A percentile compares a stretch with the other conserved stretches of the same genome.
Evolutionary conservation across 164 flowering plant genomes (phyloP).

Genomic region (Chimonanthus salicifolius): DNA sequence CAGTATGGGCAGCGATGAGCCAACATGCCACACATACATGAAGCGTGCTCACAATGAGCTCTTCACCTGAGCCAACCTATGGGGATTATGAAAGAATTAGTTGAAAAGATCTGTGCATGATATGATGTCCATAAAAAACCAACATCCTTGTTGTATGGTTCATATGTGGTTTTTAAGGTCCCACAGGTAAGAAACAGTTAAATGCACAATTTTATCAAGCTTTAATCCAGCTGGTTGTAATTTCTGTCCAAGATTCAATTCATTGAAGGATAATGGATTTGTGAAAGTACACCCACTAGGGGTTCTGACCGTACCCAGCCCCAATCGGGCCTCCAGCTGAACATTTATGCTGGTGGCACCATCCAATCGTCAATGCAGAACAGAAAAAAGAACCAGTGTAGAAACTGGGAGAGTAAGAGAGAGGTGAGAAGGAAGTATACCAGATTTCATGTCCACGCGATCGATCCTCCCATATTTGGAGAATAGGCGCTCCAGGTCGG

Average conservation of each 20-base stretch:
- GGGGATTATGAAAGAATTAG: no score
- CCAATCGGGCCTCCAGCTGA: neutral
- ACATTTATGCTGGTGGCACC: neutral
- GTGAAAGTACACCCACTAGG: neutral
- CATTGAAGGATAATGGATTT: no score
- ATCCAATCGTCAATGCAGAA: neutral
- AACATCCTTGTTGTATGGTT: no score
- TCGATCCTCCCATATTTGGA: slow-evolving; percentile 53
- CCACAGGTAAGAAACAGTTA: no score
- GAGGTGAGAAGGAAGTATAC: neutral
- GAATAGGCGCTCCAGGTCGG: slow-evolving; percentile 67
- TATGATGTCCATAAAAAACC: no score
- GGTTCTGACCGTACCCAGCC: neutral
- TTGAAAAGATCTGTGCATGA: no score
- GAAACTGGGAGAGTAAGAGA: neutral
- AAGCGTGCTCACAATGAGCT: no score
- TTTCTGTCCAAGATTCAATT: neutral
- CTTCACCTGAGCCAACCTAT: no score
- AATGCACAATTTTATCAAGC: no score
- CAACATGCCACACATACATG: no score
- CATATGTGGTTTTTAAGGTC: no score
- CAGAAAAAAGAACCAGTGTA: neutral
- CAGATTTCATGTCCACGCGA: neutral
- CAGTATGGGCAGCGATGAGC: no score
- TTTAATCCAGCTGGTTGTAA: neutral